Base-by-base conservation (phyloP, 495 filamentous ascomycete species). In the Filosporella fistucella region DNA sequence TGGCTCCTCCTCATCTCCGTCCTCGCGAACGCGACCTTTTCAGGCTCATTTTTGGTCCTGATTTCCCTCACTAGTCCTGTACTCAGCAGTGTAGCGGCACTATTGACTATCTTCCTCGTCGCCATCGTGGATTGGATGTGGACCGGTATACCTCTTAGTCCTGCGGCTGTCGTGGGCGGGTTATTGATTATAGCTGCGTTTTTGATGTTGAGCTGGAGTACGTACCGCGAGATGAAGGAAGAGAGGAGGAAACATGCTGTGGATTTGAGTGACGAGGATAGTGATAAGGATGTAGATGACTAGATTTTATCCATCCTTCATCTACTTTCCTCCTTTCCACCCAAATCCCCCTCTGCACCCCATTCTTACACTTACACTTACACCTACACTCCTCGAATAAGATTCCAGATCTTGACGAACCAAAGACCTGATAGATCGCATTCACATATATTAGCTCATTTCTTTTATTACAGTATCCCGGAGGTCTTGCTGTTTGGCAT, bases 101-200 rank as follows among this genome's bases (percentile, higher is more conserved):
- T 98, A 33, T 75, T 98, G 22, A 97, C 93, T 13, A 97, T 98
- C 54, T 96, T 98, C 72, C 77, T 96, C 42, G 91, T 98, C 1
- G 91, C 91, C 0, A 74, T 96, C 29, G 85, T 84, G 26, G 93
- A 98, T 63, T 95, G 91, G 86, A 57, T 88, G 36, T 70, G 85
- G 48, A 91, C 86, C 1, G 89, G 89, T 20, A 72, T 80, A 45
- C 80, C 85, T 1, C 71, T 96, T 22, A 85, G 82, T 35, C 59
- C 71, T 2, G 84, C 89, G 1, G 84, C 91, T 3, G 74, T 97
- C 2, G 58, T 78, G 9, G 93, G 93, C n/a, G 91, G 93, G 2
- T 48, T 88, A 20, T 60, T 96, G 45, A 98, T 98, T 58, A 85
- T 94, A 50, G 72, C 68, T 1, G 93, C 93, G 0, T 98, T 98